A percentile compares a stretch with the other conserved stretches of the same genome.
phyloP scores from a whole-genome alignment of 2,329 filamentous ascomycete species.

The Fusarium longipes region DNA sequence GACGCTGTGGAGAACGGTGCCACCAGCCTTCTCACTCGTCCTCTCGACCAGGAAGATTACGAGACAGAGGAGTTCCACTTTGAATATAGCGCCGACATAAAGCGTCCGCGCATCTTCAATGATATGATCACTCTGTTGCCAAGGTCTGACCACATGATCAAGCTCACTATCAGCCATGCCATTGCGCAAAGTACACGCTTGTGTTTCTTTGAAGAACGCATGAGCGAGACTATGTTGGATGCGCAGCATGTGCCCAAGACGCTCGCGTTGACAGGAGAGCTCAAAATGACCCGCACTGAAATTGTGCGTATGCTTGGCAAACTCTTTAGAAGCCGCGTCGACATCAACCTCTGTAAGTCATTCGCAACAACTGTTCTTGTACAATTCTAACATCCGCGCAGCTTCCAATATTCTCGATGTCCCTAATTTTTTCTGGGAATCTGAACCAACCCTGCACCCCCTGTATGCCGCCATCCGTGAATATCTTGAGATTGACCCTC shows the following conservation, averaged over 20 bases:
- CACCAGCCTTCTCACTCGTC: constrained; percentile 77
- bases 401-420: constrained; percentile 96
- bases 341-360: constrained; percentile 93
- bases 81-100: constrained; percentile 89
- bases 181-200: constrained; percentile 98
- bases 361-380: fast-evolving
- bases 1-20: constrained; percentile 71
- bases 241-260: constrained; percentile 92
- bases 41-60: constrained; percentile 88
- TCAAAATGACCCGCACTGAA: constrained; percentile 91
- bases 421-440: constrained; percentile 98
- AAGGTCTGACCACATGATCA: constrained; percentile 96
- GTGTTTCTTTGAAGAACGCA: constrained; percentile 94
- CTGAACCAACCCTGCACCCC: constrained; percentile 92
- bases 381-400: constrained; percentile 52
- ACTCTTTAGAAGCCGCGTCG: constrained; percentile 92
- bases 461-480: constrained; percentile 95
- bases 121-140: constrained; percentile 98
- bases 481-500: constrained; percentile 96
- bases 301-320: constrained; percentile 92
- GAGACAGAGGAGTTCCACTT: constrained; percentile 99
- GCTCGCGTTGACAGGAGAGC: constrained; percentile 86
- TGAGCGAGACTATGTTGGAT: constrained; percentile 93
- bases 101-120: constrained; percentile 93
- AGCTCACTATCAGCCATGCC: constrained; percentile 95